Conservation (phyloP, 2,329 filamentous ascomycete genomes). For the Colletotrichum nymphaeae region DNA sequence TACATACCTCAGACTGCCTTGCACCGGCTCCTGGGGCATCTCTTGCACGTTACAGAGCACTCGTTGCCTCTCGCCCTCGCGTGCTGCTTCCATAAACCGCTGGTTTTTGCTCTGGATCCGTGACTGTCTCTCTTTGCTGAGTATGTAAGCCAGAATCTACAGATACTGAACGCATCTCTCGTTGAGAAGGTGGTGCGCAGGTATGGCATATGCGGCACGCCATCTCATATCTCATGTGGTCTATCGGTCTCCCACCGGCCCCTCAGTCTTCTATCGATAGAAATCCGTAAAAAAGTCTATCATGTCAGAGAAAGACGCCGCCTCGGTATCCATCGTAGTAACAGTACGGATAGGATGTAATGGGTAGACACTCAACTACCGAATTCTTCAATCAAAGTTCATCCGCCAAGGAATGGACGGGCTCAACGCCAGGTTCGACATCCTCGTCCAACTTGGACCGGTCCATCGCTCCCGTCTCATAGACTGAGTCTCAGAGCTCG, state of each 20-base stretch:
- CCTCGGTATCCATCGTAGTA: too few species aligned
- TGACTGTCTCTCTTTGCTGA: neutral
- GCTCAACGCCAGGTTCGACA: neutral
- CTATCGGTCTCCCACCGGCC: neutral
- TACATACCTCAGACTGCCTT: constrained; percentile 28
- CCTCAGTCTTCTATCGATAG: neutral
- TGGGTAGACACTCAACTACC: neutral
- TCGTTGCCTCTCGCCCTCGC: neutral
- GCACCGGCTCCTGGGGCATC: constrained; percentile 5
- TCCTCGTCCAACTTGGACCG: neutral
- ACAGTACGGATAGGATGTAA: neutral
- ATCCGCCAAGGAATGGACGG: neutral
- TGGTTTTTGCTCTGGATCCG: neutral
- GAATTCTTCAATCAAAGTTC: neutral
- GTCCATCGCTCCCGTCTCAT: neutral
- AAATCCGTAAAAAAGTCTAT: neutral
- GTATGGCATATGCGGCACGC: neutral
- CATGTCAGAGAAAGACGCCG: neutral
- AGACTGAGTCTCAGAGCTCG: neutral
- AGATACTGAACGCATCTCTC: neutral
- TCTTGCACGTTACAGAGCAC: neutral
- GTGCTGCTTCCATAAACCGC: neutral
- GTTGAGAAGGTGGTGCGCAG: neutral
- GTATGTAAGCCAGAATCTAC: neutral
- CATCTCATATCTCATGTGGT: neutral